These are phyloP conservation scores for Fragilaria radians DNA, from an alignment of 108 stramenopile genomes.

Conservation along the genomic window DNA sequence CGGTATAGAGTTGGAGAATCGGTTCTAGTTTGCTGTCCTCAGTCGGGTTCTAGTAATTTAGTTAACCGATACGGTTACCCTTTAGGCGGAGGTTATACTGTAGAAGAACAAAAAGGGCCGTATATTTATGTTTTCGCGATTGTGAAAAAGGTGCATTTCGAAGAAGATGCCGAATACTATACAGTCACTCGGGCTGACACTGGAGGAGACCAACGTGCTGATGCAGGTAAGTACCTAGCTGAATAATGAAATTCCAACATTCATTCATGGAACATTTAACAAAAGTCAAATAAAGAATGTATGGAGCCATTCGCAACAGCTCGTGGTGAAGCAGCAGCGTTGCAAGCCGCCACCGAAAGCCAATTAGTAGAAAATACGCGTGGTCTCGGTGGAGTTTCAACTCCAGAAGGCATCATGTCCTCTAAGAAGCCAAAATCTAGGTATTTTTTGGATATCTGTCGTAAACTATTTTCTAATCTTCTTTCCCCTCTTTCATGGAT, in stretches of 20 bases:
- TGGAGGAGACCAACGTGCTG: constrained; percentile 39
- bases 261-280: background rate
- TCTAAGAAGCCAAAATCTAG: background rate
- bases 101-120: constrained; percentile 54
- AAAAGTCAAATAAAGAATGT: constrained; percentile 12
- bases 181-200: constrained; percentile 40
- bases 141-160: constrained; percentile 56
- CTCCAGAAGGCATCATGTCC: background rate
- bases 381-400: background rate
- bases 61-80: constrained; percentile 62
- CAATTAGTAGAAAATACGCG: constrained; percentile 2
- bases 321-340: constrained; percentile 35
- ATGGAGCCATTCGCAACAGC: constrained; percentile 38
- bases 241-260: too few relatives aligned
- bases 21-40: constrained; percentile 9
- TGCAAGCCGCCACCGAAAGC: constrained; percentile 22
- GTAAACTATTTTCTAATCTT: constrained; percentile 19
- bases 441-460: constrained; percentile 13
- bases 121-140: constrained; percentile 44
- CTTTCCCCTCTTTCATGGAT: constrained; percentile 16
- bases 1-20: constrained; percentile 24
- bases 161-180: constrained; percentile 50
- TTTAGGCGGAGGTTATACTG: constrained; percentile 29
- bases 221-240: constrained; percentile 23
- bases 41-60: constrained; percentile 4